Evolutionary conservation across 2,329 filamentous ascomycete genomes (phyloP), one percentile per base, ranked within the genome.

Genomic region (Nemania bipapillata): DNA sequence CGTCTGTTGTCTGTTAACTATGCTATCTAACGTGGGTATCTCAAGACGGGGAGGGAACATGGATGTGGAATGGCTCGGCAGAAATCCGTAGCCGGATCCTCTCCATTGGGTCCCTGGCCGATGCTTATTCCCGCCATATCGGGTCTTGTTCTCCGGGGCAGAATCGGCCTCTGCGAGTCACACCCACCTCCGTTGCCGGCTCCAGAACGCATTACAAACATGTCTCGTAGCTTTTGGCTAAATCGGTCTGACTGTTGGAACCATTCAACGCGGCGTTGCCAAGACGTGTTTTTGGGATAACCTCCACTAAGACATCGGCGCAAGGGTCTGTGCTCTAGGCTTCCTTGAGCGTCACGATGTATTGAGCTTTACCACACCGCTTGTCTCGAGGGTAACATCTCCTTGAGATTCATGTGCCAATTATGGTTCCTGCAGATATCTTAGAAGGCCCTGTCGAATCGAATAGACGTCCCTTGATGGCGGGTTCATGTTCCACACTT

Each of bases 121-220:
- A 50, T 62, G 68, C 68, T 71, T 71, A 71, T 72, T 72, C 64
- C 71, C 71, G 71, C 20, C 9, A 8, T 35, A 35, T 63, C 56
- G 58, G 26, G 56, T 40, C 40, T 55, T 37, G n/a, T 40, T 66
- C 70, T 56, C 68, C 70, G 71, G 71, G 54, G 64, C 60, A 59
- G 66, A 68, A 74, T 74, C 74, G 74, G 75, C 68, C 65, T 55
- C 11, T 53, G 55, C 65, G 65, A 72, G 49, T 65, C 56, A 63
- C 50, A 63, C 63, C 30, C n/a, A 30, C 24, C 66, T 72, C 74
- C 74, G 74, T 72, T 72, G 72, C 73, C 74, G 74, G 73, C 70
- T 70, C 58, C 42, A 30, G 17, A 30, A 55, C 35, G 72, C n/a
- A 26, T 35, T 61, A 52, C 7, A 58, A 30, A 58, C 37, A 47